phyloP scores from a whole-genome alignment of 2,329 filamentous ascomycete genomes.

The Colletotrichum somersetense region DNA sequence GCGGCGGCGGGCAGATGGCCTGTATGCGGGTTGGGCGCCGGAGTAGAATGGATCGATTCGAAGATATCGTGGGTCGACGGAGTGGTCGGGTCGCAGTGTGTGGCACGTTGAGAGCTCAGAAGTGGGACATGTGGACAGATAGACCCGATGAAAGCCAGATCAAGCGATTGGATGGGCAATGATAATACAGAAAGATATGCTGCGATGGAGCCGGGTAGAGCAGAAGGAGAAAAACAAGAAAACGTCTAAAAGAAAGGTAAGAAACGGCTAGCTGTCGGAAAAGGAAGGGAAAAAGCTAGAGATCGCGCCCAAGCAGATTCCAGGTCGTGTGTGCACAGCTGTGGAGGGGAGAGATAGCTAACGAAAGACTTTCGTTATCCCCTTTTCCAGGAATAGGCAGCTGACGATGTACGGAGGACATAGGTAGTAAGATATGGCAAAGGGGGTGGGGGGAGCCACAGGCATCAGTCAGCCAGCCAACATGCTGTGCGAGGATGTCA shows the following conservation, averaged over 20 bases:
- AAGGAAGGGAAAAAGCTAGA: not conserved
- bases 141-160: conserved; percentile 24
- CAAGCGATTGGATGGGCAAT: conserved; percentile 8
- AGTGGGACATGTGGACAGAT: conserved; percentile 28
- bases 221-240: not conserved
- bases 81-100: not conserved
- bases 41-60: conserved; percentile 18
- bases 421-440: not conserved
- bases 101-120: conserved; percentile 11
- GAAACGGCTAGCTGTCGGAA: not conserved
- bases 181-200: not conserved
- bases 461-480: conserved; percentile 15
- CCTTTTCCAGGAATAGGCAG: conserved; percentile 18
- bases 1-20: conserved; percentile 11
- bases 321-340: not conserved
- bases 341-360: not conserved
- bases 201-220: not conserved
- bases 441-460: not conserved
- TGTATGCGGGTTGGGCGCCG: not conserved
- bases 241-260: conserved; percentile 25
- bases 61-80: conserved; percentile 21
- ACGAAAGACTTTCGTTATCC: conserved; percentile 15
- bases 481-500: conserved; percentile 15
- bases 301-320: not conserved
- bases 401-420: too few relatives aligned